These are phyloP conservation scores for Sporothrix mexicana DNA, from an alignment of 2,329 filamentous ascomycete genomes.

Conservation along the genomic window DNA sequence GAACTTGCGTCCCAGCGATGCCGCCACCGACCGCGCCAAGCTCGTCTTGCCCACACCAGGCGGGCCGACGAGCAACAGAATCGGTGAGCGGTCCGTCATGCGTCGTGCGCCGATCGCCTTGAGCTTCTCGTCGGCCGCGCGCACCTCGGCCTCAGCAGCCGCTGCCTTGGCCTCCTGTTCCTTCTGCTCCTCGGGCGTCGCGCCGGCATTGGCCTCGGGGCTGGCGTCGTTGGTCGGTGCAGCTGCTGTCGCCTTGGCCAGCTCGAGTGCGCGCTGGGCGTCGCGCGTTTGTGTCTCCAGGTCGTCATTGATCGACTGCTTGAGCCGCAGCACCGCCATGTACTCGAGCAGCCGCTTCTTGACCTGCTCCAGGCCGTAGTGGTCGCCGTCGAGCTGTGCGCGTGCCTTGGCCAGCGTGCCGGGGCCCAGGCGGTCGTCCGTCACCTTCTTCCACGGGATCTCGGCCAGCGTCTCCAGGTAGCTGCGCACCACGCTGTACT, in stretches of 20 bases:
- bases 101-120: conserved; percentile 79
- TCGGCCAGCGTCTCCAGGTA: conserved; percentile 94
- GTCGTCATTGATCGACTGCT: conserved; percentile 86
- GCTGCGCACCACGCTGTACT: conserved; percentile 90
- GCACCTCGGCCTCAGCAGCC: conserved; percentile 45
- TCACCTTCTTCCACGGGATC: conserved; percentile 87
- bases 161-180: conserved; percentile 26
- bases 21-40: conserved; percentile 89
- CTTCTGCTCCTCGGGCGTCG: background rate
- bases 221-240: conserved; percentile 37
- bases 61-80: conserved; percentile 88
- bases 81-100: conserved; percentile 93
- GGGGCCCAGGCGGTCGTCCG: conserved; percentile 82
- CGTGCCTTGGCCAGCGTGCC: conserved; percentile 80
- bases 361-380: conserved; percentile 95
- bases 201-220: conserved; percentile 27
- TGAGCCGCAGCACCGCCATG: conserved; percentile 91
- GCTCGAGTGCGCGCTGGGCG: conserved; percentile 62
- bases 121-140: conserved; percentile 65
- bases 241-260: conserved; percentile 50
- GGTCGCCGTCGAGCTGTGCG: conserved; percentile 92
- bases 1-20: conserved; percentile 91
- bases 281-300: conserved; percentile 78
- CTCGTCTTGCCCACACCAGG: conserved; percentile 97
- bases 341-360: conserved; percentile 97